Conservation (phyloP, 2,329 filamentous ascomycete genomes). For the Talaromyces sp. region DNA sequence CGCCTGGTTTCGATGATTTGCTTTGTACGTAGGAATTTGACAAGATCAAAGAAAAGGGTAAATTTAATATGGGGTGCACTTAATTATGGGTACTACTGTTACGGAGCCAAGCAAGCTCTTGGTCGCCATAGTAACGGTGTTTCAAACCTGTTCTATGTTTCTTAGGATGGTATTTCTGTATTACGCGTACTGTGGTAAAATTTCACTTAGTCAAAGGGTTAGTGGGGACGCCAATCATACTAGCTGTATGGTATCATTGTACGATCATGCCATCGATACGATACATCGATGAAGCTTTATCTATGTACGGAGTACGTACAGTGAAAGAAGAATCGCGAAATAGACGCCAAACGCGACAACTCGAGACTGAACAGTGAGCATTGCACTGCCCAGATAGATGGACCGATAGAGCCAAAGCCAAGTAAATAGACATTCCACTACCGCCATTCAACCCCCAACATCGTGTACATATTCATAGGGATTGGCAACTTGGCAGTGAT, state of each 20-base stretch:
- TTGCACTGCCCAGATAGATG: neutral
- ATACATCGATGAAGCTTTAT: neutral
- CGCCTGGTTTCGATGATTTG: neutral
- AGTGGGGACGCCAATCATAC: neutral
- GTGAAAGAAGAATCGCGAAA: neutral
- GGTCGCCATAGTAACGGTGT: constrained; percentile 13
- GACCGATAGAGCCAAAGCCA: neutral
- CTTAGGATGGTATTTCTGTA: neutral
- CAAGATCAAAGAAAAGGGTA: neutral
- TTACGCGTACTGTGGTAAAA: neutral
- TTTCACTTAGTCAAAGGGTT: neutral
- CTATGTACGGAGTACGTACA: neutral
- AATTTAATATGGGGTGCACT: neutral
- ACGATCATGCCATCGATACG: neutral
- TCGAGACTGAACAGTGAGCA: neutral
- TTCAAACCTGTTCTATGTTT: neutral
- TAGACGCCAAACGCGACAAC: constrained; percentile 2
- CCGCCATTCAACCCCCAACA: neutral
- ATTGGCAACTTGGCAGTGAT: constrained; percentile 6
- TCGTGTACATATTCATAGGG: neutral
- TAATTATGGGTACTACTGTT: neutral
- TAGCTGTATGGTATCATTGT: neutral
- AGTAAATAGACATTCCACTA: neutral
- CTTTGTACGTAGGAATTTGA: neutral
- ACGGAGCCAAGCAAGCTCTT: neutral